Percentiles rank a stretch among this genome's conserved stretches.
Evolutionary conservation across 371 early-diverging fungal genomes (phyloP).

Genomic region (Basidiobolus meristosporus): DNA sequence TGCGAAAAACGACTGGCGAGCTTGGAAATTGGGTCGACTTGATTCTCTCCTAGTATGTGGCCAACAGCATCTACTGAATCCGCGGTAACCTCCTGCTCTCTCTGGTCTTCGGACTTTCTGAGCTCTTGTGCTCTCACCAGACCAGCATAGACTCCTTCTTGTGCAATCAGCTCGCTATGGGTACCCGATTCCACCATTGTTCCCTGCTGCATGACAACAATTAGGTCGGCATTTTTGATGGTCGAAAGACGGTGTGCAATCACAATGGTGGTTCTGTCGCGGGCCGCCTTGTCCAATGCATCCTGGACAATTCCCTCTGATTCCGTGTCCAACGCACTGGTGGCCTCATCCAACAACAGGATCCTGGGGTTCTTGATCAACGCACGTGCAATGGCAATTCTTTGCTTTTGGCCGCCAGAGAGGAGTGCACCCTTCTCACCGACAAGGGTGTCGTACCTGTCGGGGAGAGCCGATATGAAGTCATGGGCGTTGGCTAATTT

Average conservation of each 20-base stretch:
- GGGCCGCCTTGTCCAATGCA: constrained; percentile 56
- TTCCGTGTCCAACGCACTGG: constrained; percentile 51
- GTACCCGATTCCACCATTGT: constrained; percentile 50
- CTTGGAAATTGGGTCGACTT: too few relatives aligned
- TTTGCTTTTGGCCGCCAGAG: constrained; percentile 34
- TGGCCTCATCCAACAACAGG: constrained; percentile 48
- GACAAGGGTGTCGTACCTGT: constrained; percentile 48
- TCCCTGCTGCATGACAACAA: constrained; percentile 62
- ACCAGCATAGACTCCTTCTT: constrained; percentile 21
- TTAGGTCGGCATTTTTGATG: constrained; percentile 59
- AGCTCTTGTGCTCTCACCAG: too few relatives aligned
- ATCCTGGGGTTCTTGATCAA: constrained; percentile 45
- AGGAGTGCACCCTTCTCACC: constrained; percentile 35
- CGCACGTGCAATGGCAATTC: constrained; percentile 57
- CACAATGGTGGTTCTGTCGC: constrained; percentile 72
- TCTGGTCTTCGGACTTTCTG: too few relatives aligned
- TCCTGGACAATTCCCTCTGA: constrained; percentile 64
- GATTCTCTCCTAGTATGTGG: too few relatives aligned
- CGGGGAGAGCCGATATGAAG: constrained; percentile 50
- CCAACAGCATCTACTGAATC: too few relatives aligned
- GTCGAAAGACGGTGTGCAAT: constrained; percentile 84
- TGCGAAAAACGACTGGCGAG: too few relatives aligned
- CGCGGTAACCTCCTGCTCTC: too few relatives aligned
- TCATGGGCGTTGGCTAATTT: constrained; percentile 47
- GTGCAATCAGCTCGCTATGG: constrained; percentile 34